phyloP scores from a whole-genome alignment of 2,329 filamentous ascomycete species.

The Fusarium praegraminearum region DNA sequence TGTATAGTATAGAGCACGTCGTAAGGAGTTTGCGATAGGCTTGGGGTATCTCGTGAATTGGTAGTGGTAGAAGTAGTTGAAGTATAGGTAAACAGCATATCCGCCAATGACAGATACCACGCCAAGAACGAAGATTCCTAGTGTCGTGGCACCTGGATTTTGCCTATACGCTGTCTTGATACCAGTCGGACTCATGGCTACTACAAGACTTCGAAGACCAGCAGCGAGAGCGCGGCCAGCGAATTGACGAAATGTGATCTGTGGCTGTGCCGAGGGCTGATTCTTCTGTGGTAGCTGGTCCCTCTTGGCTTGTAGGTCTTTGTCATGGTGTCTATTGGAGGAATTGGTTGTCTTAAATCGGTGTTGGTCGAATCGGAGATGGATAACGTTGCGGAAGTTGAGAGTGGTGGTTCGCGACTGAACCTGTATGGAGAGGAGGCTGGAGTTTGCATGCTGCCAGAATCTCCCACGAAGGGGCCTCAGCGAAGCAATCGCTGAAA shows the following conservation, averaged over 20 bases:
- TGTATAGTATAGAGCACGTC: constrained; percentile 87
- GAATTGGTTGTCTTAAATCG: constrained; percentile 48
- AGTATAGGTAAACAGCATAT: constrained; percentile 59
- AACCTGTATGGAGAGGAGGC: constrained; percentile 52
- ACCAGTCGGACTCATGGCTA: constrained; percentile 53
- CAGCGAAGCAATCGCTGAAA: constrained; percentile 52
- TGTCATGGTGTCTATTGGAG: constrained; percentile 20
- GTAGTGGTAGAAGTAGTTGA: constrained; percentile 66
- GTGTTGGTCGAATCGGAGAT: constrained; percentile 46
- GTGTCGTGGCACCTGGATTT: constrained; percentile 48
- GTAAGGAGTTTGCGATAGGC: constrained; percentile 80
- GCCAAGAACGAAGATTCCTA: constrained; percentile 49
- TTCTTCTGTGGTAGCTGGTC: constrained; percentile 44
- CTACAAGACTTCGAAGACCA: constrained; percentile 52
- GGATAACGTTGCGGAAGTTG: constrained; percentile 49
- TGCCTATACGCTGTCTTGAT: constrained; percentile 53
- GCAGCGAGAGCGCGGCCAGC: constrained; percentile 49
- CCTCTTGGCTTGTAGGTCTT: constrained; percentile 35
- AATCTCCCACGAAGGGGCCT: constrained; percentile 51
- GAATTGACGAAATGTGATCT: constrained; percentile 51
- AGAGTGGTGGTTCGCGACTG: constrained; percentile 47
- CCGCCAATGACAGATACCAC: constrained; percentile 48
- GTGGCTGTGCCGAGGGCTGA: constrained; percentile 38
- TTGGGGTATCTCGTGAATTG: constrained; percentile 73
- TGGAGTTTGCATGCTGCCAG: constrained; percentile 46